These are phyloP conservation scores for Schizochytrium sp. DNA, from an alignment of 108 stramenopile species.

Conservation along the genomic window DNA sequence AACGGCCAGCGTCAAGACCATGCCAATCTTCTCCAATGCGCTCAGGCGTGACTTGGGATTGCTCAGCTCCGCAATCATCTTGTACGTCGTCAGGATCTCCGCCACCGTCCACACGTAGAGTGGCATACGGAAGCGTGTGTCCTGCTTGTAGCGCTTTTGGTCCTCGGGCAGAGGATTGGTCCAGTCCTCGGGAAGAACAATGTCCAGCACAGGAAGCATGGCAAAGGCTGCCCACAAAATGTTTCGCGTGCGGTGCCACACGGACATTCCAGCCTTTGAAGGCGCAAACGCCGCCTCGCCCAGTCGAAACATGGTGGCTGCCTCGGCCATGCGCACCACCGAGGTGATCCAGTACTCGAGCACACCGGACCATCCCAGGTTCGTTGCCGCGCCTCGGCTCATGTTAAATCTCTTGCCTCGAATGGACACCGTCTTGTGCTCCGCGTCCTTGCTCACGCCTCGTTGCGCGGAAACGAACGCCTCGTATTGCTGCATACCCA, in stretches of 20 bases:
- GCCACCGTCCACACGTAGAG: neutral
- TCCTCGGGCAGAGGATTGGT: conserved; percentile 7
- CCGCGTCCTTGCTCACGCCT: neutral
- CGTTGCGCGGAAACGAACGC: neutral
- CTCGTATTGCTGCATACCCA: neutral
- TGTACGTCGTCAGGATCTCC: neutral
- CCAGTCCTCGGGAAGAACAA: neutral
- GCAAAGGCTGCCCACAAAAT: conserved; percentile 1
- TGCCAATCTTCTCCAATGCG: neutral
- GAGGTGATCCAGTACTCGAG: neutral
- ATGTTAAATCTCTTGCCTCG: neutral
- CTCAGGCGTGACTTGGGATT: neutral
- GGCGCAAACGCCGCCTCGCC: neutral
- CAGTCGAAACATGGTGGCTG: neutral
- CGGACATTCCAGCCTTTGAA: neutral
- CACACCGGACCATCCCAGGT: neutral
- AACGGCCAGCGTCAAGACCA: neutral
- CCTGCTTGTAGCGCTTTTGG: neutral
- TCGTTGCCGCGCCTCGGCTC: neutral
- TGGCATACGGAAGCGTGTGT: neutral
- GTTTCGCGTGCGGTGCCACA: neutral
- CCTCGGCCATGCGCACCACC: neutral
- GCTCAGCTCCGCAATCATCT: neutral
- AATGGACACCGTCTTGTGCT: neutral
- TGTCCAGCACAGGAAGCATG: neutral